A percentile compares a stretch with the other conserved stretches of the same genome.
Conservation (phyloP, 257 asterid genomes). For the Handroanthus guayacan region DNA sequence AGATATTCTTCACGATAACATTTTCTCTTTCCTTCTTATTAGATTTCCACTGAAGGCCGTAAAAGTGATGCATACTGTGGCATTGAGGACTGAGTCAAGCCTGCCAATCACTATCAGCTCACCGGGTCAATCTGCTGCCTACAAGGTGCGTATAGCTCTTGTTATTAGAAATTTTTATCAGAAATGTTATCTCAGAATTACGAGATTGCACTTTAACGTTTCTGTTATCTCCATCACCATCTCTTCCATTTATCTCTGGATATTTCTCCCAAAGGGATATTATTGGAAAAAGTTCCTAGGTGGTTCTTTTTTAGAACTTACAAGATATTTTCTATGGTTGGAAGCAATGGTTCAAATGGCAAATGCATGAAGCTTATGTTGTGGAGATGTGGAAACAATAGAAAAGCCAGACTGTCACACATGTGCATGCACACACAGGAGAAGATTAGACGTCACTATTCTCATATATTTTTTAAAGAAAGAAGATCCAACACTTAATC, state of each 20-base stretch:
- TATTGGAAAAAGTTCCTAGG: not conserved
- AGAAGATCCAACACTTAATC: not conserved
- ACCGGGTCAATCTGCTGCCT: slow-evolving; percentile 49
- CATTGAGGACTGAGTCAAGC: slow-evolving; percentile 84
- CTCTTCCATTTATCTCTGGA: not conserved
- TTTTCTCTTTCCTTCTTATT: slow-evolving; percentile 13
- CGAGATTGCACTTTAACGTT: not conserved
- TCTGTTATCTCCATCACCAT: slow-evolving; percentile 8
- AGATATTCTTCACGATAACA: slow-evolving; percentile 14
- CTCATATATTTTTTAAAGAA: not conserved
- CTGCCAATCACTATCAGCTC: slow-evolving; percentile 46
- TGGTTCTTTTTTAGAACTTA: not conserved
- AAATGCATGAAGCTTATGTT: not conserved
- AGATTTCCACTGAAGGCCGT: slow-evolving; percentile 96
- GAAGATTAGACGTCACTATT: not conserved
- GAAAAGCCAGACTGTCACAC: not conserved
- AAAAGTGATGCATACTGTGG: slow-evolving; percentile 94
- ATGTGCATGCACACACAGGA: not conserved
- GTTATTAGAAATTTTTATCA: not conserved
- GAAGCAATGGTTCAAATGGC: not conserved
- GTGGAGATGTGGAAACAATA: not conserved
- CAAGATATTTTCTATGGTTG: not conserved
- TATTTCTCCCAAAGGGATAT: not conserved
- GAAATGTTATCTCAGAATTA: not conserved
- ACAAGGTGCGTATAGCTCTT: slow-evolving; percentile 58